Conservation (phyloP, 164 flowering plant species). For the Warburgia ugandensis region DNA sequence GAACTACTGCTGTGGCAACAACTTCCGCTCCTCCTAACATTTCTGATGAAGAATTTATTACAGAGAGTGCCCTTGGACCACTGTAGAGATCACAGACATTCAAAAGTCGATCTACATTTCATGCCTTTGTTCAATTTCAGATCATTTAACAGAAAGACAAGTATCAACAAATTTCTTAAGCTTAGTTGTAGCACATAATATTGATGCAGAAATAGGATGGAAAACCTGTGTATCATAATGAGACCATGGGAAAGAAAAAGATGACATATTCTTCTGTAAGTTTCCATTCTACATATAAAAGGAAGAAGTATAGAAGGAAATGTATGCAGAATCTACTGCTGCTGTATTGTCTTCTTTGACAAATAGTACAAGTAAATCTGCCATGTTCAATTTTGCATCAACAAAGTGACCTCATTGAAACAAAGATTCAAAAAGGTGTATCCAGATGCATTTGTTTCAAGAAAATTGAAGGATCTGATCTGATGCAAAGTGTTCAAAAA, state of each 20-base stretch:
- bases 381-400: slow-evolving; percentile 47
- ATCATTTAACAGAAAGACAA: background rate
- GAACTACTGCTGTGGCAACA: slow-evolving; percentile 66
- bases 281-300: too few species aligned
- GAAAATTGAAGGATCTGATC: too few species aligned
- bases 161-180: background rate
- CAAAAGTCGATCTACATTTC: background rate
- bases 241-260: too few species aligned
- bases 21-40: slow-evolving; percentile 81
- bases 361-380: slow-evolving; percentile 37
- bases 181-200: background rate
- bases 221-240: too few species aligned
- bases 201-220: background rate
- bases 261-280: too few species aligned
- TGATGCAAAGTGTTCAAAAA: too few species aligned
- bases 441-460: slow-evolving; percentile 39
- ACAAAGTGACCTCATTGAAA: slow-evolving; percentile 54
- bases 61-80: slow-evolving; percentile 86
- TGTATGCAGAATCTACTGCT: slow-evolving; percentile 30
- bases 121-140: background rate
- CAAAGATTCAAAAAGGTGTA: slow-evolving; percentile 55
- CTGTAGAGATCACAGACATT: slow-evolving; percentile 27
- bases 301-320: background rate
- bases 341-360: slow-evolving; percentile 32
- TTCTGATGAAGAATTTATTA: slow-evolving; percentile 70